Conservation (phyloP, 129 eudicot species). For the Flaveria ramosissima region DNA sequence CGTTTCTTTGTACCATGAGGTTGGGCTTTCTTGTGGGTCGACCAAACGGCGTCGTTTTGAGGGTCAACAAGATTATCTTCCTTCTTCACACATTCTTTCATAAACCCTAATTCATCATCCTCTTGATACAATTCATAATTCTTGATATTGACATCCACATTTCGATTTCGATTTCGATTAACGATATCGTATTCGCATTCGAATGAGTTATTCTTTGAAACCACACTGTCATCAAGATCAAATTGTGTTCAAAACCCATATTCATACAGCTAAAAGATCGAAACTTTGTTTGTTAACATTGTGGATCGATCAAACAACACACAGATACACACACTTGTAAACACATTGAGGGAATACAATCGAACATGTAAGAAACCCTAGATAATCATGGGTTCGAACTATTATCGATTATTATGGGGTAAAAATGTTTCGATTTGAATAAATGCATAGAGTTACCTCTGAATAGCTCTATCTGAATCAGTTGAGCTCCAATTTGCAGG, state of each 20-base stretch:
- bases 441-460: conserved; percentile 35
- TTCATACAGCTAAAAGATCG: background rate
- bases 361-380: conserved; percentile 12
- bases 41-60: conserved; percentile 18
- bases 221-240: conserved; percentile 26
- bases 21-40: conserved; percentile 14
- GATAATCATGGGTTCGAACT: background rate
- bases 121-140: background rate
- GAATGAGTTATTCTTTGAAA: background rate
- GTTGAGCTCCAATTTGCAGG: conserved; percentile 39
- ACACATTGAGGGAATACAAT: background rate
- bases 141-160: background rate
- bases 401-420: no score
- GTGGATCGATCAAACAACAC: conserved; percentile 1
- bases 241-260: background rate
- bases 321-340: background rate
- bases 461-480: conserved; percentile 22
- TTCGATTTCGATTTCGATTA: background rate
- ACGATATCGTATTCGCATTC: background rate
- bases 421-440: conserved; percentile 20
- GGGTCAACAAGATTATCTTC: conserved; percentile 39
- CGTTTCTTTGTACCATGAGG: conserved; percentile 33
- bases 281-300: background rate
- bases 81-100: conserved; percentile 10
- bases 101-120: conserved; percentile 23